phyloP scores from a whole-genome alignment of 2,329 filamentous ascomycete species.

The Dactylellina sp. region DNA sequence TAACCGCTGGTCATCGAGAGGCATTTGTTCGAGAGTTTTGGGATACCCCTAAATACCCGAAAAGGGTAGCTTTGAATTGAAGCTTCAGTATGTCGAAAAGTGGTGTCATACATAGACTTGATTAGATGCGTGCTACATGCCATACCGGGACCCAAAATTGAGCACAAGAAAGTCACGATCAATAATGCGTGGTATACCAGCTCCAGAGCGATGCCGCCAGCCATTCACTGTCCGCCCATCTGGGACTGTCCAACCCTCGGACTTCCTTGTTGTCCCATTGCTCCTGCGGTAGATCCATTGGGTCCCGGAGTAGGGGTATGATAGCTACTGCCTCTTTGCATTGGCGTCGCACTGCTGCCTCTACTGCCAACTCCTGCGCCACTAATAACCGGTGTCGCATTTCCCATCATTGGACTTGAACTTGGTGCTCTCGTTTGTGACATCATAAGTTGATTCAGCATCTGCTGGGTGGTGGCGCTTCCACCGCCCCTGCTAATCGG shows the following conservation, averaged over 20 bases:
- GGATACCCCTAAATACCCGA: too few relatives aligned
- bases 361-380: conserved; percentile 30
- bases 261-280: conserved; percentile 41
- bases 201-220: background rate
- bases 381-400: conserved; percentile 47
- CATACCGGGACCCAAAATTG: background rate
- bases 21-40: too few relatives aligned
- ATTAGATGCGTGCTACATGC: background rate
- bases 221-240: conserved; percentile 26
- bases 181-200: background rate
- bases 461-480: conserved; percentile 46
- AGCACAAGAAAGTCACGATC: background rate
- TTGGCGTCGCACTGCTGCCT: conserved; percentile 53
- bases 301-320: conserved; percentile 48
- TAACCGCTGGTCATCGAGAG: background rate
- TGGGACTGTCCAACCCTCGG: conserved; percentile 31
- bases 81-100: too few relatives aligned
- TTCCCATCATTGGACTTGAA: conserved; percentile 55
- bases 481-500: conserved; percentile 39
- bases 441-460: conserved; percentile 54
- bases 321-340: conserved; percentile 54
- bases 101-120: background rate
- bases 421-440: conserved; percentile 53
- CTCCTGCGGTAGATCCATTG: conserved; percentile 12
- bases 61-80: too few relatives aligned